A percentile compares a stretch with the other conserved stretches of the same genome.
Conservation (phyloP, 2,329 filamentous ascomycete genomes). For the Neopestalotiopsis clavispora region DNA sequence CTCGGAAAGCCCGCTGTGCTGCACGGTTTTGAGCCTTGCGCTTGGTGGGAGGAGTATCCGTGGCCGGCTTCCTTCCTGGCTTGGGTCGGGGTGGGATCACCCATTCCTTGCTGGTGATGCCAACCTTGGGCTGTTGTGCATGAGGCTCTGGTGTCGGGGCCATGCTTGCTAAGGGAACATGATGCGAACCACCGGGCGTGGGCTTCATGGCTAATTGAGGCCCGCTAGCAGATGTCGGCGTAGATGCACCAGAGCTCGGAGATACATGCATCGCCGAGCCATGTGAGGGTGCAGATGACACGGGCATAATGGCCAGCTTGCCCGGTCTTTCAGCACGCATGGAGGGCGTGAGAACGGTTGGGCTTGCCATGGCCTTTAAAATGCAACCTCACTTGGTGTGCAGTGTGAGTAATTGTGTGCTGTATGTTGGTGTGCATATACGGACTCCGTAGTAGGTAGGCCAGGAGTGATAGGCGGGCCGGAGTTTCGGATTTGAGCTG, state of each 20-base stretch:
- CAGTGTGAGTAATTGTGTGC: not conserved
- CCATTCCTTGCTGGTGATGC: slow-evolving; percentile 84
- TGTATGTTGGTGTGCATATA: slow-evolving; percentile 22
- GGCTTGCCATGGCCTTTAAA: slow-evolving; percentile 27
- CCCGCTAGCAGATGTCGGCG: slow-evolving; percentile 27
- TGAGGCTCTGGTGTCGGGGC: slow-evolving; percentile 44
- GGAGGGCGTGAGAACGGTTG: slow-evolving; percentile 26
- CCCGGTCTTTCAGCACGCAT: slow-evolving; percentile 24
- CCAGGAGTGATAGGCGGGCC: not conserved
- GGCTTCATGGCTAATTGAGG: slow-evolving; percentile 35
- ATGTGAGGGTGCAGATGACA: slow-evolving; percentile 33
- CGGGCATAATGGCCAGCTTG: slow-evolving; percentile 35
- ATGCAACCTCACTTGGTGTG: not conserved
- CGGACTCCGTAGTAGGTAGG: not conserved
- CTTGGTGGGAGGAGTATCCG: slow-evolving; percentile 90
- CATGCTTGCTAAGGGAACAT: slow-evolving; percentile 53
- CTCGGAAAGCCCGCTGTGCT: slow-evolving; percentile 88
- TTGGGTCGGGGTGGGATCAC: slow-evolving; percentile 83
- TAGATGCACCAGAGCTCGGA: slow-evolving; percentile 32
- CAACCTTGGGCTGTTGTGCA: slow-evolving; percentile 51
- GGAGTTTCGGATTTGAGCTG: not conserved
- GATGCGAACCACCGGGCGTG: slow-evolving; percentile 20
- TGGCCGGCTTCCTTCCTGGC: slow-evolving; percentile 91
- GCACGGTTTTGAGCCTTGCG: slow-evolving; percentile 93
- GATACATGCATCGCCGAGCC: slow-evolving; percentile 29